Evolutionary conservation across 176 grass and related monocot species (phyloP).

Genomic region (Triticum urartu): DNA sequence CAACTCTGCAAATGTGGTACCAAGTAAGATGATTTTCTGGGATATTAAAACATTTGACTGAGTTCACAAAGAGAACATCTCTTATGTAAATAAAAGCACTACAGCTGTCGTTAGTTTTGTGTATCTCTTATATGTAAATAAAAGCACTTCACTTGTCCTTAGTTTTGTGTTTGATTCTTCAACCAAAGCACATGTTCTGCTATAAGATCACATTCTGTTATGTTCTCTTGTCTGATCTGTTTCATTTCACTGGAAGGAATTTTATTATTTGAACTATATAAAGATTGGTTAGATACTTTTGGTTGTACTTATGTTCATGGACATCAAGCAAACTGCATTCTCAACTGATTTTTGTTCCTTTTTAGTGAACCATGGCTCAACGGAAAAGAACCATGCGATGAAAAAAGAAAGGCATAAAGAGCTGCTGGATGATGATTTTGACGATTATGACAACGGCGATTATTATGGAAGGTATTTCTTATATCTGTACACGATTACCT

Average conservation of each 20-base stretch:
- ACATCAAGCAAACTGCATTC: background rate
- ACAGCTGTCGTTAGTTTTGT: too few species aligned
- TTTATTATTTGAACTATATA: conserved; percentile 1
- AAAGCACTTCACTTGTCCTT: background rate
- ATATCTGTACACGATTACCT: background rate
- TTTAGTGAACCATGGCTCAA: conserved; percentile 35
- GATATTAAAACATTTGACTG: too few species aligned
- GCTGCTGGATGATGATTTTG: conserved; percentile 35
- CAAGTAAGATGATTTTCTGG: conserved; percentile 28
- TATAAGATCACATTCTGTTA: background rate
- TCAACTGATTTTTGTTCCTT: conserved; percentile 10
- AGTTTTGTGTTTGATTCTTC: background rate
- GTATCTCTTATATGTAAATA: too few species aligned
- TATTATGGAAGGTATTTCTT: conserved; percentile 33
- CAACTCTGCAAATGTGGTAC: conserved; percentile 37
- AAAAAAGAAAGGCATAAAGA: conserved; percentile 42
- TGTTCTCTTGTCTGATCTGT: conserved; percentile 5
- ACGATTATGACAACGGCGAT: conserved; percentile 25
- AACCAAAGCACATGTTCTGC: background rate
- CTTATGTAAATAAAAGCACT: too few species aligned
- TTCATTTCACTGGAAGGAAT: conserved; percentile 5
- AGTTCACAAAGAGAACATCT: too few species aligned
- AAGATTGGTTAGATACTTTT: background rate
- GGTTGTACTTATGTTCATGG: background rate
- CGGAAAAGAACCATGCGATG: conserved; percentile 13